Base-by-base conservation (phyloP, 768 basidiomycete species). In the Lactifluus rugatus region DNA sequence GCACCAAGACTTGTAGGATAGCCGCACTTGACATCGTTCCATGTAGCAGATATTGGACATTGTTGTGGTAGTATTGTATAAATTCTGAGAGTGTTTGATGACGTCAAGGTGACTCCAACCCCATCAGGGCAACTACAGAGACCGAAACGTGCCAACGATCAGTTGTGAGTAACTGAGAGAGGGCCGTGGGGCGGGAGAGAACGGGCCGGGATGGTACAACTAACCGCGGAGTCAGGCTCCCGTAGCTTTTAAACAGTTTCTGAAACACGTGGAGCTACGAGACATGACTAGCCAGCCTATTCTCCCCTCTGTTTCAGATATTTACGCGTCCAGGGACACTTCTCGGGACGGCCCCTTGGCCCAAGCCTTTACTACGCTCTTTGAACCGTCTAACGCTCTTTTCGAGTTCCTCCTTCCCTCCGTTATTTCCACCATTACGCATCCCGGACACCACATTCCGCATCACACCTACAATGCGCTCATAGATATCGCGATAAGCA, bases 391-490 rank as follows among this genome's bases (percentile, higher is more conserved):
- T 36, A 62, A 72, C 8, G 63, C 73, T 48, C 76, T 84, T 56
- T 86, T 90, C 67, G 89, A 93, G 68, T 87, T 87, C 2, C 78
- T 80, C 3, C 73, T 81, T 52, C 76, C 90, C 31, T 67, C 69
- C 46, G 77, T 82, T 50, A 85, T 84, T 2, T 73, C 77, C 52
- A 70, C 87, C 42, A 70, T 72, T 44, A 48, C 58, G 8, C 49
- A 68, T 21, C 39, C 54, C 11, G 1, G 21, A 36, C 11, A 57
- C 6, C 21, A n/a, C 51, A 13, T 48, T 2, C 39, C 44, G 21
- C 53, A 28, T 39, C 49, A 16, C 26, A 58, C 80, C n/a, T 81
- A 84, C 70, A 49, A 71, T 31, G 70, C 76, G 13, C 72, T 93
- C 57, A 78, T 93, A 63, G 77, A 83, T 62, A 65, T 69, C 34